Evolutionary conservation across 208 protist species (phyloP).

Genomic region (Leptomonas pyrrhocoris): DNA sequence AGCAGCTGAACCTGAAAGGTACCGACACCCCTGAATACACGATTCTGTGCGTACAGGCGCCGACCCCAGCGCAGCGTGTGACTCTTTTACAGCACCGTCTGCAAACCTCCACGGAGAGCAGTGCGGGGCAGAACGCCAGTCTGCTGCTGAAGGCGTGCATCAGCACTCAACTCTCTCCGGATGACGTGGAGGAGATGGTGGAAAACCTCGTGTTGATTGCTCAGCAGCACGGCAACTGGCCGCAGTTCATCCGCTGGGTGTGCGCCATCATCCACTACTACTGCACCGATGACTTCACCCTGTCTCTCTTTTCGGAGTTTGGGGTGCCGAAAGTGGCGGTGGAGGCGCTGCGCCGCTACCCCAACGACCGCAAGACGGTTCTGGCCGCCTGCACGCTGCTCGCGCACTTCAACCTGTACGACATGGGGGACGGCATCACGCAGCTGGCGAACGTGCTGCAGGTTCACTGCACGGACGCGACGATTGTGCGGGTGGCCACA

Average conservation of each 20-base stretch:
- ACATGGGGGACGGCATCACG: conserved; percentile 84
- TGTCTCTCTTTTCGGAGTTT: conserved; percentile 88
- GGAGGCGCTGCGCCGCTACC: conserved; percentile 56
- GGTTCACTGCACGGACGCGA: conserved; percentile 51
- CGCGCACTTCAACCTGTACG: conserved; percentile 88
- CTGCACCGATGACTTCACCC: conserved; percentile 89
- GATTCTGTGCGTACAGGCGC: conserved; percentile 79
- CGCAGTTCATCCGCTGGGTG: conserved; percentile 73
- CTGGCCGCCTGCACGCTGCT: conserved; percentile 70
- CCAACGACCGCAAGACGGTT: conserved; percentile 52
- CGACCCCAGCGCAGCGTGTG: conserved; percentile 59
- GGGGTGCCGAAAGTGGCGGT: conserved; percentile 75
- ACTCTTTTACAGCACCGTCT: conserved; percentile 65
- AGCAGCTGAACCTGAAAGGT: conserved; percentile 43
- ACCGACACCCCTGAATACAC: conserved; percentile 72
- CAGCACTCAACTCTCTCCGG: conserved; percentile 52
- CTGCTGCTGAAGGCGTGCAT: conserved; percentile 81
- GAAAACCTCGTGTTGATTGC: conserved; percentile 63
- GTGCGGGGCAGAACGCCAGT: conserved; percentile 66
- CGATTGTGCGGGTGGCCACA: conserved; percentile 56
- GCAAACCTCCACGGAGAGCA: conserved; percentile 72
- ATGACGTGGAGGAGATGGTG: conserved; percentile 80
- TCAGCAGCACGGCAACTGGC: conserved; percentile 71
- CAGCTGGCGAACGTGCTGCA: conserved; percentile 69
- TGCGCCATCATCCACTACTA: conserved; percentile 90